Percentiles rank a stretch among this genome's conserved stretches.
phyloP scores from a whole-genome alignment of 352 stramenopile species.

The Globisporangium megalacanthum region DNA sequence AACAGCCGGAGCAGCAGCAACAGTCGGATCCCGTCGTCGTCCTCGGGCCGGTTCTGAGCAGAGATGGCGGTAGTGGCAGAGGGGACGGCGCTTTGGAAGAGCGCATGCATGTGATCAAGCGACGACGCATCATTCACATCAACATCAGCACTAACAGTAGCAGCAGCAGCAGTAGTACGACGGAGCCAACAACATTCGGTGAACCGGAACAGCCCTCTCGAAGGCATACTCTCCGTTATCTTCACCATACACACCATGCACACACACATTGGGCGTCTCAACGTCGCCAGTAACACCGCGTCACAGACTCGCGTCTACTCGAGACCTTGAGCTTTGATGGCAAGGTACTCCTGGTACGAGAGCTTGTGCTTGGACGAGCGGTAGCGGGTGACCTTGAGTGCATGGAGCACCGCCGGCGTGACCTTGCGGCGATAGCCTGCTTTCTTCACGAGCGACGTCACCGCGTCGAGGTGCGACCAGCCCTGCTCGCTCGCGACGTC shows the following conservation, averaged over 20 bases:
- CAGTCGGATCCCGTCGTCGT: constrained; percentile 13
- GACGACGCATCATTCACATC: no score
- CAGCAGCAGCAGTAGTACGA: no score
- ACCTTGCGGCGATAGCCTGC: constrained; percentile 61
- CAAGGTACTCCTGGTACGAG: constrained; percentile 73
- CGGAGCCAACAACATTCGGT: no score
- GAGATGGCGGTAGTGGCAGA: constrained; percentile 1
- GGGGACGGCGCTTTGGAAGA: not conserved
- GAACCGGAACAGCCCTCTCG: no score
- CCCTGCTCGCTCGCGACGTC: constrained; percentile 71
- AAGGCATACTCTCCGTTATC: no score
- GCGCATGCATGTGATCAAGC: not conserved
- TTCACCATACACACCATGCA: not conserved
- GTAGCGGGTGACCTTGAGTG: constrained; percentile 75
- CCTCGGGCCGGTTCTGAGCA: constrained; percentile 11
- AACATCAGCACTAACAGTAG: no score
- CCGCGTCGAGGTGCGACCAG: constrained; percentile 64
- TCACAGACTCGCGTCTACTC: constrained; percentile 4
- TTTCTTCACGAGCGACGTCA: constrained; percentile 79
- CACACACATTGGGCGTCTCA: not conserved
- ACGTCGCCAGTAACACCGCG: not conserved
- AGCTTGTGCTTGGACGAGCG: constrained; percentile 80
- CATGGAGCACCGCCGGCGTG: constrained; percentile 44
- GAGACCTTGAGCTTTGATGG: constrained; percentile 35
- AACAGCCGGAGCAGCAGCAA: constrained; percentile 35